These are phyloP conservation scores for Monosporascus sp. DNA, from an alignment of 2,329 filamentous ascomycete species.

Conservation along the genomic window DNA sequence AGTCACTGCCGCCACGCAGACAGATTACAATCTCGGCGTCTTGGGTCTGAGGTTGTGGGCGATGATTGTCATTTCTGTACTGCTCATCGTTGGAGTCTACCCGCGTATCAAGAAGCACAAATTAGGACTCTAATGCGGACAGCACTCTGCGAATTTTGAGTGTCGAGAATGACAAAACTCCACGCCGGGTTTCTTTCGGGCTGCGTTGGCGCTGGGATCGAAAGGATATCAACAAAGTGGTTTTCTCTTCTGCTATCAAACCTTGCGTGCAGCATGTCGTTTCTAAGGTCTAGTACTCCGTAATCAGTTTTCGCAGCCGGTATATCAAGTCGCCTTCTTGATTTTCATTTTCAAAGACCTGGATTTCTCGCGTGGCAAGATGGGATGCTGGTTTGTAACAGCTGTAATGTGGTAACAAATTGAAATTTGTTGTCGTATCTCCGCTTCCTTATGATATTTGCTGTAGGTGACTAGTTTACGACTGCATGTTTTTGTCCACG, in stretches of 20 bases:
- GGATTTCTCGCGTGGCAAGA: too few relatives aligned
- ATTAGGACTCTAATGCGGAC: constrained; percentile 50
- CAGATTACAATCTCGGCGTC: constrained; percentile 63
- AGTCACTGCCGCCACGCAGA: constrained; percentile 68
- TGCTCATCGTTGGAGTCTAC: constrained; percentile 67
- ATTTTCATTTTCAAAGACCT: too few relatives aligned
- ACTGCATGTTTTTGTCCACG: too few relatives aligned
- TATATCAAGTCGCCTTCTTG: too few relatives aligned
- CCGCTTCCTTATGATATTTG: too few relatives aligned
- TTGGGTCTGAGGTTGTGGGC: constrained; percentile 74
- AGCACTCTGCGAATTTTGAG: neutral
- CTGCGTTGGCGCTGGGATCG: too few relatives aligned
- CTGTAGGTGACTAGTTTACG: too few relatives aligned
- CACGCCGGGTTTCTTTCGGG: neutral
- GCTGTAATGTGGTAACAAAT: too few relatives aligned
- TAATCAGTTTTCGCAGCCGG: neutral
- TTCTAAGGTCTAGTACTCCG: too few relatives aligned
- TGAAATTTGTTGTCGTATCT: too few relatives aligned
- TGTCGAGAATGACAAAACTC: neutral
- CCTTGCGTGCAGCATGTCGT: too few relatives aligned
- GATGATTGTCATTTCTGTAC: constrained; percentile 56
- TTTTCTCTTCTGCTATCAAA: neutral
- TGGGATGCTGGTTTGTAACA: too few relatives aligned
- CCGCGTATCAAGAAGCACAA: constrained; percentile 80
- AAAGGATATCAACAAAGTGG: neutral